These are phyloP conservation scores for Arxiozyma telluris DNA, from an alignment of 1,139 yeast species.

Conservation along the genomic window DNA sequence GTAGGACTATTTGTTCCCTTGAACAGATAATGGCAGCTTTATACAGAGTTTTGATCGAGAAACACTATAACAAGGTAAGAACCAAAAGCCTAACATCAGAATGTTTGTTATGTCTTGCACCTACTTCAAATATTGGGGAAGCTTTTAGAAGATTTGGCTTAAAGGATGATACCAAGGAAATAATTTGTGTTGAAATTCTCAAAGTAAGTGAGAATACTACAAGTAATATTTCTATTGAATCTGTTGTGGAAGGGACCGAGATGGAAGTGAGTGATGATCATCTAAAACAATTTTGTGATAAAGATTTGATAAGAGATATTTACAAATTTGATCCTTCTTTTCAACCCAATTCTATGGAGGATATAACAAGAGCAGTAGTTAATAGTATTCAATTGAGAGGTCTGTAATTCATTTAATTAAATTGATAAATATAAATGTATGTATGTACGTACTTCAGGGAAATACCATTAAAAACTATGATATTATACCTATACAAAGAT, in stretches of 20 bases:
- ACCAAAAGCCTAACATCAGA: constrained; percentile 48
- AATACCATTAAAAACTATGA: background rate
- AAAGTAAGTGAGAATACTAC: constrained; percentile 8
- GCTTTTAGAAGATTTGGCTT: constrained; percentile 41
- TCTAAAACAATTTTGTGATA: constrained; percentile 29
- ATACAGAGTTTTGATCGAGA: constrained; percentile 42
- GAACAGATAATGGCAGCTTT: constrained; percentile 45
- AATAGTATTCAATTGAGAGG: constrained; percentile 34
- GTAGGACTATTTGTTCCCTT: constrained; percentile 35
- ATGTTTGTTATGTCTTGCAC: constrained; percentile 43
- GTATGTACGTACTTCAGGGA: background rate
- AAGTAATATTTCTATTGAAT: background rate
- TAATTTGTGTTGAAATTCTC: constrained; percentile 34
- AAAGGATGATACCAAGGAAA: constrained; percentile 30
- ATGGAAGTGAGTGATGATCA: constrained; percentile 31
- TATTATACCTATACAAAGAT: background rate
- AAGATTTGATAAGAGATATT: constrained; percentile 31
- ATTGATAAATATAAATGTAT: background rate
- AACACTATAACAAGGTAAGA: constrained; percentile 34
- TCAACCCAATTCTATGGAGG: constrained; percentile 13
- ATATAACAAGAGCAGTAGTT: constrained; percentile 29
- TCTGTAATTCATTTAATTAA: background rate
- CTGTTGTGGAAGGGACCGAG: constrained; percentile 30
- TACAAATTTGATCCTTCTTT: constrained; percentile 21
- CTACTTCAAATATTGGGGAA: constrained; percentile 42